These are phyloP conservation scores for Aspergillus quadricinctus DNA, from an alignment of 2,329 filamentous ascomycete species.

Conservation along the genomic window DNA sequence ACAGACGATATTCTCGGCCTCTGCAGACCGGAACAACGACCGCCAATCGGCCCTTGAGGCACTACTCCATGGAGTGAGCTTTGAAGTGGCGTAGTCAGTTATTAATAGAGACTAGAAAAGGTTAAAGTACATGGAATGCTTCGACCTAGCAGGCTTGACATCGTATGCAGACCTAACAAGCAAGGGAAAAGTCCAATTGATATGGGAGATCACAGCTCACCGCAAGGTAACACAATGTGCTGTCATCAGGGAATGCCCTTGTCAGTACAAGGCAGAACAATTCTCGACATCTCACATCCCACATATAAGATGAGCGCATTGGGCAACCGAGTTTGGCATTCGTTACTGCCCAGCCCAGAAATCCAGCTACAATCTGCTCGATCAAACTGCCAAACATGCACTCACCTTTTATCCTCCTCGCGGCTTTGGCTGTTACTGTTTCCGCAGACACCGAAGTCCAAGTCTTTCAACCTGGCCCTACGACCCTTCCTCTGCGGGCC, in stretches of 20 bases:
- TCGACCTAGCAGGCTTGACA: neutral
- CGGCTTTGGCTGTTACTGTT: neutral
- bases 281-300: neutral
- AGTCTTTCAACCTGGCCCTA: slow-evolving; percentile 8
- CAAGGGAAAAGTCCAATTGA: neutral
- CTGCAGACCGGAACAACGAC: neutral
- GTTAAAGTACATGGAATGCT: neutral
- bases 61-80: neutral
- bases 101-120: neutral
- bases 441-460: slow-evolving; percentile 8
- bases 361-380: neutral
- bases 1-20: neutral
- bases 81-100: neutral
- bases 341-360: neutral
- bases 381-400: neutral
- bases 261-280: neutral
- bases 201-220: neutral
- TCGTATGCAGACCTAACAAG: neutral
- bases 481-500: neutral
- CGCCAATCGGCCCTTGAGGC: neutral
- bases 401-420: neutral
- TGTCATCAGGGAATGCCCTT: neutral
- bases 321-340: neutral
- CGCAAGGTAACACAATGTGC: neutral
- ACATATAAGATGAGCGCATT: neutral